Base-by-base conservation (phyloP, 805 yeast genomes). In the Zygoascus ofunaensis region DNA sequence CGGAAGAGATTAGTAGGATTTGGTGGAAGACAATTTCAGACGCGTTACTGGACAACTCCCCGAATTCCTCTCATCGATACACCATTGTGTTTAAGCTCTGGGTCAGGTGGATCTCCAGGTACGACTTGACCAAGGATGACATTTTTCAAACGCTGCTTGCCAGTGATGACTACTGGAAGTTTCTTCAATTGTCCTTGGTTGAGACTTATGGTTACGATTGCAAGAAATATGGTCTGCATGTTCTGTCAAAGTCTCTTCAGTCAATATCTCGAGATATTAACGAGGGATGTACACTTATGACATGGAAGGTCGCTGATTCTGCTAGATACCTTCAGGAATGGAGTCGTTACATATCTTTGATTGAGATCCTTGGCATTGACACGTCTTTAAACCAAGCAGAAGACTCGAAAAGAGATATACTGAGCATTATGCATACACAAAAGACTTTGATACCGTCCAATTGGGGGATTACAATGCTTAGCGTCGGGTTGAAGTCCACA, bases 301-400 rank as follows among this genome's bases (percentile, higher is more conserved):
- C 45, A 2, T 80, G 81, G 80, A 61, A 67, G n/a, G 43, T 47
- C 1, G 33, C 54, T 1, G 48, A 59, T 7, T 48, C 44, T 1
- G 62, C 59, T 0, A 42, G 40, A 14, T 66, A 69, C 35, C 55
- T 74, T 17, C 65, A 62, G 4, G 72, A 77, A 19, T 87, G 96
- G 96, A 70, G 75, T 36, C 71, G 84, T 47, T 87, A 70, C 55
- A 69, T 77, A 22, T 84, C 95, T 0, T 62, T 87, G 12, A 82
- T 76, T 54, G 95, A 87, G 56, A 82, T 87, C 39, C 64, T 85
- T 22, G 92, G 87, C 1, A 72, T 87, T 34, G 96, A 87, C 58
- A 78, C 95, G 0, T 83, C 95, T 0, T 63, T 85, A 54, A 87
- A 89, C 54, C 96, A 89, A 61, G 78, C 89, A 0, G 79, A 80